Conservation (phyloP, 306 rosid species). For the Luffa acutangula region DNA sequence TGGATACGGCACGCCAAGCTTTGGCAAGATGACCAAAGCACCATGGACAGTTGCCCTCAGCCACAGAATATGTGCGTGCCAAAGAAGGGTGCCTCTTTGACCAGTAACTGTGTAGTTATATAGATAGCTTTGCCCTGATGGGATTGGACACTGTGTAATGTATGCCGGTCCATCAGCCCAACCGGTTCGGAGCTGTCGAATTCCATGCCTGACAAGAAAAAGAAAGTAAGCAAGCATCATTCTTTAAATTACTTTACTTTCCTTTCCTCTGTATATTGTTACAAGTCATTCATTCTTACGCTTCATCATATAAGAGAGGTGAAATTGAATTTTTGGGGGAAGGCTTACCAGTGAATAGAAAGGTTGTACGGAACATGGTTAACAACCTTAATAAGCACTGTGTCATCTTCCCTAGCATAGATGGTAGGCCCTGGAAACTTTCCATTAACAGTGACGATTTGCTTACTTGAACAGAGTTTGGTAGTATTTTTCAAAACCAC, state of each 20-base stretch:
- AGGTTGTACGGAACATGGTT: constrained; percentile 58
- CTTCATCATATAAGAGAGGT: neutral
- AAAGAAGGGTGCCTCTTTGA: constrained; percentile 83
- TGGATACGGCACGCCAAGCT: constrained; percentile 78
- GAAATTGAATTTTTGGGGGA: neutral
- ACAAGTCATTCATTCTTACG: neutral
- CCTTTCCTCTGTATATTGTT: neutral
- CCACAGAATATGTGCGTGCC: constrained; percentile 90
- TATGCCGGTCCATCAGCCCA: constrained; percentile 94
- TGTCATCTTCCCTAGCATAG: constrained; percentile 79
- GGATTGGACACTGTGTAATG: constrained; percentile 80
- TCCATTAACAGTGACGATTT: constrained; percentile 67
- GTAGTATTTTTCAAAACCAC: constrained; percentile 47
- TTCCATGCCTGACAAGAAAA: constrained; percentile 54
- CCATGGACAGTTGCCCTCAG: constrained; percentile 83
- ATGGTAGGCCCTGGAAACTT: constrained; percentile 85
- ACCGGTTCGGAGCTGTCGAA: constrained; percentile 68
- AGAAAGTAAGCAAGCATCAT: neutral
- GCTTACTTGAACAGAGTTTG: constrained; percentile 54
- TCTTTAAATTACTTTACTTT: neutral
- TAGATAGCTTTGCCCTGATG: constrained; percentile 44
- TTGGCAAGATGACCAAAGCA: constrained; percentile 71
- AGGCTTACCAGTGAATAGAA: constrained; percentile 61
- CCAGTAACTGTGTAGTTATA: constrained; percentile 85
- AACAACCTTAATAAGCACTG: constrained; percentile 56